These are phyloP conservation scores for Hsuehochloa calcarea DNA, from an alignment of 176 grass and related monocot species.

Conservation along the genomic window DNA sequence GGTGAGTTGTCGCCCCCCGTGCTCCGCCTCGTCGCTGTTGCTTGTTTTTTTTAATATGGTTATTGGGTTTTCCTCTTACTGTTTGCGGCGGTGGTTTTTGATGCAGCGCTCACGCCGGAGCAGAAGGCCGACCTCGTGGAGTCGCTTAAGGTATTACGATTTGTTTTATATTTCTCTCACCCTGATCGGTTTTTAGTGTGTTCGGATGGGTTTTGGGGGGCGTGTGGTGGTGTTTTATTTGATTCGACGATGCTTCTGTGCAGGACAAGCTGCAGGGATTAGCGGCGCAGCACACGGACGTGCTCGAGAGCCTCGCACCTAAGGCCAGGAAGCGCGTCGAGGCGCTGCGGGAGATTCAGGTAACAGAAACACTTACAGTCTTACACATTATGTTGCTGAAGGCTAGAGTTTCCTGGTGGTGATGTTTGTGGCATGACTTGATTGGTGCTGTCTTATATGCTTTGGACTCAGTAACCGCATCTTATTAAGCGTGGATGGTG, in stretches of 20 bases:
- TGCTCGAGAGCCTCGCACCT: constrained; percentile 36
- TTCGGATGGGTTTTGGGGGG: not conserved
- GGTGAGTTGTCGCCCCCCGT: not conserved
- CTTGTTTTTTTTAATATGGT: not conserved
- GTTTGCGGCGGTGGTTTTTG: not conserved
- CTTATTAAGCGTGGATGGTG: not conserved
- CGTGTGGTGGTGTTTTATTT: not conserved
- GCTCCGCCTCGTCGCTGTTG: not conserved
- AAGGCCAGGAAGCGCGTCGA: constrained; percentile 51
- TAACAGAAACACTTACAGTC: not conserved
- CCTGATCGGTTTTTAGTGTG: not conserved
- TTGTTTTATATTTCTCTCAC: not conserved
- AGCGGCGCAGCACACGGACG: constrained; percentile 1
- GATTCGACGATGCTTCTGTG: not conserved
- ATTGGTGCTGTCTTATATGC: not conserved
- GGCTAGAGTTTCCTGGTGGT: not conserved
- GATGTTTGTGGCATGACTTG: not conserved
- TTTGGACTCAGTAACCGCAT: not conserved
- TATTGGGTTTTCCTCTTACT: not conserved
- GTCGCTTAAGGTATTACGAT: constrained; percentile 28
- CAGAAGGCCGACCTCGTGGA: constrained; percentile 34
- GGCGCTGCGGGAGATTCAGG: constrained; percentile 48
- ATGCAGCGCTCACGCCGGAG: constrained; percentile 38
- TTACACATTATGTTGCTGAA: not conserved
- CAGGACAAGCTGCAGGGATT: constrained; percentile 40